Base-by-base conservation (phyloP, 1,139 yeast genomes). In the Yamadazyma epiphylla region DNA sequence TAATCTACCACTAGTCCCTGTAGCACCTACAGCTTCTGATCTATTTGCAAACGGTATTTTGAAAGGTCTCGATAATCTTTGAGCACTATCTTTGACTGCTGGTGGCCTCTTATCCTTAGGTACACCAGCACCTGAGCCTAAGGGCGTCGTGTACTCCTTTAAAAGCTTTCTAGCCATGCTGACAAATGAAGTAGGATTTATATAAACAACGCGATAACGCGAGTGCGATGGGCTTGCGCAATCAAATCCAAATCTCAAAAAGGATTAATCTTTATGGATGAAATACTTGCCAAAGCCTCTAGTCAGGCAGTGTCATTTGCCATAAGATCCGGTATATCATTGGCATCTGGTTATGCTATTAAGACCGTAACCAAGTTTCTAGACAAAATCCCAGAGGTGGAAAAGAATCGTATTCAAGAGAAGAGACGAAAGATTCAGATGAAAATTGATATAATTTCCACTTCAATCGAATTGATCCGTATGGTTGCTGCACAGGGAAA, bases 251-350 rank as follows among this genome's bases (percentile, higher is more conserved):
- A n/a, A n/a, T n/a, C n/a, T n/a, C n/a, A n/a, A n/a, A n/a, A n/a
- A n/a, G n/a, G n/a, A n/a, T n/a, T n/a, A n/a, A n/a, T n/a, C n/a
- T n/a, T n/a, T n/a, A 68, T 68, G 74, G 75, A 69, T 41, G 70
- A 67, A 32, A 52, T 69, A 19, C 45, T 68, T 16, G 52, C 63
- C 15, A 71, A 77, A 57, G 94, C 94, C 4, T 82, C 89, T 19
- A 77, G 76, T 34, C 91, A 84, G 43, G 87, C 87, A 1, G 86
- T 84, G 7, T 74, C 88, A 3, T 81, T 84, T 58, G 94, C 94
- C 8, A 78, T 84, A 24, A 62, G 84, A 35, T 82, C 91, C 1
- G 88, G 94, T 0, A 76, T 84, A 15, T 77, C 88, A 1, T 48
- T 83, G 20, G 94, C 94, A 0, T 77, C 89, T 0, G 79, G 84